These are phyloP conservation scores for Eucalyptus erythrocorys DNA, from an alignment of 345 rosid species.

Conservation along the genomic window DNA sequence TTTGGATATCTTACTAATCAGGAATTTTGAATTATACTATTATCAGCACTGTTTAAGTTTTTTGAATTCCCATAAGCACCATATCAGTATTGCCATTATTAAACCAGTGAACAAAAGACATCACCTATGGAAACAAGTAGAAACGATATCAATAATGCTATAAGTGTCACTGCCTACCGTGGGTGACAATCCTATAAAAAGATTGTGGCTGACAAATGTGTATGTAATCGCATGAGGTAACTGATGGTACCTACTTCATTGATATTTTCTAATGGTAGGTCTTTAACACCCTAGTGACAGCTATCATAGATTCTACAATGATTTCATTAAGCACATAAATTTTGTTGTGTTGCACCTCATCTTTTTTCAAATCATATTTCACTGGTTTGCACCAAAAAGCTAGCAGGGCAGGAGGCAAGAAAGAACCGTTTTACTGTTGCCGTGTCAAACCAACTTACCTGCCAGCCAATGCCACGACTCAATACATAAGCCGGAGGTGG, in stretches of 20 bases:
- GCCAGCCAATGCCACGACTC: constrained; percentile 99
- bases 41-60: neutral
- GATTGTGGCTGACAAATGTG: neutral
- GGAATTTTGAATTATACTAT: neutral
- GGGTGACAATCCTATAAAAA: neutral
- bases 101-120: neutral
- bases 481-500: constrained; percentile 97
- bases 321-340: neutral
- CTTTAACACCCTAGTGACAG: neutral
- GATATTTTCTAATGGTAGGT: neutral
- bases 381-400: neutral
- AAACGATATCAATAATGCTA: neutral
- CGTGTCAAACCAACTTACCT: constrained; percentile 28
- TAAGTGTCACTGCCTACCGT: neutral
- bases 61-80: neutral
- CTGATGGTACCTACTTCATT: neutral
- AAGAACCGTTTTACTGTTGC: neutral
- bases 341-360: neutral
- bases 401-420: neutral
- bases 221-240: neutral
- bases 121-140: neutral
- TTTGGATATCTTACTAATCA: neutral
- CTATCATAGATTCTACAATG: neutral
- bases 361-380: neutral
- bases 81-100: neutral